These are phyloP conservation scores for Posidonia australis DNA, from an alignment of 106 monocot genomes.

Conservation along the genomic window DNA sequence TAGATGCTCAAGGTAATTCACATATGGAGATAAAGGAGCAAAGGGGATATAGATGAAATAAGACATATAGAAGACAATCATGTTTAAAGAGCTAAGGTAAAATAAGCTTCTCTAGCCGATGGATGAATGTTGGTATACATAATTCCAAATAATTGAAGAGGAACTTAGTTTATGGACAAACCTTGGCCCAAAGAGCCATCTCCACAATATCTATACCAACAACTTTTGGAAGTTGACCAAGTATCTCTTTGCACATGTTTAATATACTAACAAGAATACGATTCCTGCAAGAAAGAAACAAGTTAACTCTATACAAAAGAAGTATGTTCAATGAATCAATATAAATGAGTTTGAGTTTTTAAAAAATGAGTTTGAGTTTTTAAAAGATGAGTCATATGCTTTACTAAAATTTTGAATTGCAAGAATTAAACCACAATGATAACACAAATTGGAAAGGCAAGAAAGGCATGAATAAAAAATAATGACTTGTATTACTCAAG, in stretches of 20 bases:
- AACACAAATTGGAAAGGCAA: neutral
- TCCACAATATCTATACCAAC: slow-evolving; percentile 97
- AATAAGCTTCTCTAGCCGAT: neutral
- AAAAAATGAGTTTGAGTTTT: neutral
- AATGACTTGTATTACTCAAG: neutral
- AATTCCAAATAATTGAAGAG: neutral
- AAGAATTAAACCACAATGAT: neutral
- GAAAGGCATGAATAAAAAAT: neutral
- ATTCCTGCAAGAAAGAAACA: slow-evolving; percentile 42
- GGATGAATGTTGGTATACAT: neutral
- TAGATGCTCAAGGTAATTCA: neutral
- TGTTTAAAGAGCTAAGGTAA: neutral
- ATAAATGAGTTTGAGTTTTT: neutral
- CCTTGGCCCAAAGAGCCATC: slow-evolving; percentile 99
- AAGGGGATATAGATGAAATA: neutral
- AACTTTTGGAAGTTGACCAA: slow-evolving; percentile 75
- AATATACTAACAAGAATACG: slow-evolving; percentile 69
- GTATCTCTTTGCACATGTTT: slow-evolving; percentile 87
- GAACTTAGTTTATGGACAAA: slow-evolving; percentile 8
- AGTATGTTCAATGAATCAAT: neutral
- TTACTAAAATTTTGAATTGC: neutral
- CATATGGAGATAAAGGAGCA: neutral
- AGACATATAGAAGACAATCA: no score
- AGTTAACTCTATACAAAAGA: neutral
- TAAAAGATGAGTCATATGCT: no score